Evolutionary conservation across 176 grass and related monocot genomes (phyloP), one percentile per base, ranked within the genome.

Genomic region (Canna indica): DNA sequence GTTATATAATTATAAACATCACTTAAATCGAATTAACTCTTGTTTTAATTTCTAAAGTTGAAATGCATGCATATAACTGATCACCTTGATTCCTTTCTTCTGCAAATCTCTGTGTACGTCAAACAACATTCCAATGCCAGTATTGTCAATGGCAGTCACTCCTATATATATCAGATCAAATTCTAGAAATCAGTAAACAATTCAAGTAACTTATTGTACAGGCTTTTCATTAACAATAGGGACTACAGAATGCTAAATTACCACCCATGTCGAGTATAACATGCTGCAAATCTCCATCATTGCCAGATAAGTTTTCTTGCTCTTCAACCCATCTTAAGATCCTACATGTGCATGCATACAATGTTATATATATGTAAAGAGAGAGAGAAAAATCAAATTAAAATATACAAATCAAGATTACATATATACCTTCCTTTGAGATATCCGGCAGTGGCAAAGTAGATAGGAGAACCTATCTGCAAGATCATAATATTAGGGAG

Each of bases 291-390:
- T 92, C 77, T 39, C 69, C 84, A n/a, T n/a, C 57, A 9, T 31
- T 72, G 59, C 83, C 81, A 57, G 60, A 64, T 20, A 54, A 11
- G 18, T 34, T 73, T 69, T 83, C 76, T 84, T 87, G 86, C 3
- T 90, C 84, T 70, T 90, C 89, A 41, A 93, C 80, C 94, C 94
- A 99, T 99, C 94, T 90, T 71, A 77, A 59, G 31, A 99, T 90
- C 75, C 94, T n/a, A n/a, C n/a, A n/a, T n/a, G n/a, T 99, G 39
- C 1, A 30, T 38, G 12, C 45, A 14, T 42, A 63, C 3, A 57
- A 70, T 54, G 20, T 32, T 17, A 68, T 35, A 20, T 44, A 54
- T n/a, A 44, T 47, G 45, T 20, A 61, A 34, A 60, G 45, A 53
- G 8, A 26, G 35, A 70, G n/a, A n/a, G n/a, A n/a, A n/a, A n/a